A percentile compares a stretch with the other conserved stretches of the same genome.
These are phyloP conservation scores for Pseudozyma sp. DNA, from an alignment of 1,284 basidiomycete genomes.

Conservation along the genomic window DNA sequence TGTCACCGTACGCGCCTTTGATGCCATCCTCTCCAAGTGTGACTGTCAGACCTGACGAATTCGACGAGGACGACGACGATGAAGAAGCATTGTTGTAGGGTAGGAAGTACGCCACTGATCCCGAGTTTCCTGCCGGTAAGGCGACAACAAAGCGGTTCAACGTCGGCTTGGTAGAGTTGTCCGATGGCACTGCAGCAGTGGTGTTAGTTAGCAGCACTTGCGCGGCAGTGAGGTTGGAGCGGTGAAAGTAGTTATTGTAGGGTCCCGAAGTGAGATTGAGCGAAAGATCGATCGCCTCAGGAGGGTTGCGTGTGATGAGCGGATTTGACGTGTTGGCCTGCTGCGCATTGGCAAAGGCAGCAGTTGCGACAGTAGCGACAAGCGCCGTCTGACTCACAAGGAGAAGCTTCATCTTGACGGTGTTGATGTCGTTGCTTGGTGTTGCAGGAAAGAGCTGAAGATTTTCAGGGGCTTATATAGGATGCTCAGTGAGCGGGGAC, in stretches of 20 bases:
- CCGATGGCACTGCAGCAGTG: conserved; percentile 44
- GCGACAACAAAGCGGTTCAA: conserved; percentile 71
- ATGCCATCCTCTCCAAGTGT: conserved; percentile 63
- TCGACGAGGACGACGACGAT: background rate
- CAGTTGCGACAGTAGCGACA: conserved; percentile 5
- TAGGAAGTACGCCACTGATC: conserved; percentile 39
- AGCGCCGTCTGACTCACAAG: conserved; percentile 11
- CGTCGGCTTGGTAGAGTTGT: conserved; percentile 23
- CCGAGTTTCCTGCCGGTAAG: conserved; percentile 71
- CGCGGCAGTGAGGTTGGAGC: conserved; percentile 70
- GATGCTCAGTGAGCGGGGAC: conserved; percentile 70
- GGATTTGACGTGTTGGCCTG: conserved; percentile 21
- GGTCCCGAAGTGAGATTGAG: conserved; percentile 41
- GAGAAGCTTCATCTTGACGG: conserved; percentile 51
- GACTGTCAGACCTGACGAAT: conserved; percentile 54
- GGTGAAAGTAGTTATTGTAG: conserved; percentile 71
- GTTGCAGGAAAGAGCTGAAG: background rate
- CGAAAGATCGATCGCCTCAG: conserved; percentile 24
- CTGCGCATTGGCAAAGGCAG: conserved; percentile 13
- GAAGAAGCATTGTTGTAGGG: conserved; percentile 17
- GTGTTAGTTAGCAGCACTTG: conserved; percentile 70
- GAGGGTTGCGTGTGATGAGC: conserved; percentile 29
- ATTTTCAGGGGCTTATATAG: background rate
- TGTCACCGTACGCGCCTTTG: conserved; percentile 55
- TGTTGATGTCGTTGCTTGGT: background rate